Conservation (phyloP, 495 filamentous ascomycete genomes). For the Aspergillus campestris region DNA sequence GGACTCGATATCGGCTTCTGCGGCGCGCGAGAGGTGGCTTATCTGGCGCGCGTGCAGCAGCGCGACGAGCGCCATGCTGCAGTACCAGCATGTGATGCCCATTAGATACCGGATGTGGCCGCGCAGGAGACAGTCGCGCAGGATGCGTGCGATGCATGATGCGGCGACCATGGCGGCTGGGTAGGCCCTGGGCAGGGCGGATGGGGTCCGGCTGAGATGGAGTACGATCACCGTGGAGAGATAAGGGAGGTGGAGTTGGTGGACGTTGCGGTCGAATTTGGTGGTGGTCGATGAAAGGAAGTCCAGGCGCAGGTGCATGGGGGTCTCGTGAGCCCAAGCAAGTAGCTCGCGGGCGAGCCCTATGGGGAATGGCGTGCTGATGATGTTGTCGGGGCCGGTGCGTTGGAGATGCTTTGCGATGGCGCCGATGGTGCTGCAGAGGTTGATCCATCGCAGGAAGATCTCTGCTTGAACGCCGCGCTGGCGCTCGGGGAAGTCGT, state of each 20-base stretch:
- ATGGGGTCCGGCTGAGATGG: slow-evolving; percentile 21
- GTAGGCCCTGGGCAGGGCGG: slow-evolving; percentile 22
- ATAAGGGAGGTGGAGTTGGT: slow-evolving; percentile 29
- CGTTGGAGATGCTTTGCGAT: slow-evolving; percentile 24
- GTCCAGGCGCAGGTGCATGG: slow-evolving; percentile 22
- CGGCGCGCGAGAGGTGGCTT: slow-evolving; percentile 16
- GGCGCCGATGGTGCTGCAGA: slow-evolving; percentile 26
- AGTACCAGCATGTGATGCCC: slow-evolving; percentile 33
- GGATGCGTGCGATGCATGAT: slow-evolving; percentile 25
- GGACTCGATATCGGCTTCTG: slow-evolving; percentile 24
- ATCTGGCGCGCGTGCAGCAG: slow-evolving; percentile 24
- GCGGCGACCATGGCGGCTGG: slow-evolving; percentile 29
- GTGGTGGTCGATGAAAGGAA: slow-evolving; percentile 17
- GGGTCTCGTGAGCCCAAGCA: slow-evolving; percentile 22
- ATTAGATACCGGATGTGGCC: slow-evolving; percentile 28
- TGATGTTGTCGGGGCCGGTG: not conserved
- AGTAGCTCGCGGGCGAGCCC: slow-evolving; percentile 22
- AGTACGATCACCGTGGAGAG: slow-evolving; percentile 29
- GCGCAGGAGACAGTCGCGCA: slow-evolving; percentile 23
- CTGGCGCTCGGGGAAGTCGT: slow-evolving; percentile 18
- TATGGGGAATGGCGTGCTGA: slow-evolving; percentile 9
- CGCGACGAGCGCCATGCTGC: slow-evolving; percentile 26
- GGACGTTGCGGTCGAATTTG: slow-evolving; percentile 24
- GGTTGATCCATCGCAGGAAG: slow-evolving; percentile 26
- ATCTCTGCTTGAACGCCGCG: slow-evolving; percentile 20